These are phyloP conservation scores for Arachnomyces sp. DNA, from an alignment of 2,329 filamentous ascomycete species.

Conservation along the genomic window DNA sequence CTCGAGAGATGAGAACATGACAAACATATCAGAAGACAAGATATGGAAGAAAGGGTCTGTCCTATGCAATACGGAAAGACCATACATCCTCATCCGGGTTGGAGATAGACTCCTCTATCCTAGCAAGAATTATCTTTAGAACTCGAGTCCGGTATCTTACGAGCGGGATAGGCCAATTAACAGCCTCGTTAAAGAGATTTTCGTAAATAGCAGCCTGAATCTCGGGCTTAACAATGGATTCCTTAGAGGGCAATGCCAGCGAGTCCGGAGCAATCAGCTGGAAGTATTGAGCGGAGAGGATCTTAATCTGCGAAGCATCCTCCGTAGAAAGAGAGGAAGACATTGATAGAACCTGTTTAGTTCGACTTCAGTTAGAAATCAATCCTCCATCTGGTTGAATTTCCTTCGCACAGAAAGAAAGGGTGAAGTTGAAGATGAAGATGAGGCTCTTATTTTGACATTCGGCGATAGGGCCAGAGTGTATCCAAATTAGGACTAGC, in stretches of 20 bases:
- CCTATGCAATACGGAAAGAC: slow-evolving; percentile 11
- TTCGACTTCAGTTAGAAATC: no score
- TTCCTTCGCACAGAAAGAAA: slow-evolving; percentile 13
- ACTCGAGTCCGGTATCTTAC: slow-evolving; percentile 62
- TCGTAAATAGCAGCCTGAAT: slow-evolving; percentile 62
- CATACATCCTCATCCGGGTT: slow-evolving; percentile 82
- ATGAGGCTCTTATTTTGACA: background rate
- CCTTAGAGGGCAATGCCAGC: slow-evolving; percentile 56
- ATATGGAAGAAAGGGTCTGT: slow-evolving; percentile 8
- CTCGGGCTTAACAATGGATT: slow-evolving; percentile 50
- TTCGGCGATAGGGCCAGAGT: background rate
- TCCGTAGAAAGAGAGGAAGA: slow-evolving; percentile 6
- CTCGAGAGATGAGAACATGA: slow-evolving; percentile 14
- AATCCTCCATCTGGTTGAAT: no score
- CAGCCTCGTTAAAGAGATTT: slow-evolving; percentile 57
- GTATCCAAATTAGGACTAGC: slow-evolving; percentile 21
- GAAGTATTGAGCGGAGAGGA: slow-evolving; percentile 62
- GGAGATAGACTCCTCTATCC: slow-evolving; percentile 65
- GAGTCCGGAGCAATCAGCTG: slow-evolving; percentile 59
- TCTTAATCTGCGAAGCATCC: slow-evolving; percentile 25
- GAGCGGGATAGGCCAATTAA: slow-evolving; percentile 53
- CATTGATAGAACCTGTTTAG: slow-evolving; percentile 12
- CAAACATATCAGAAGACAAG: slow-evolving; percentile 10
- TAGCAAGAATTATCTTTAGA: slow-evolving; percentile 63
- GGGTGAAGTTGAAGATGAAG: background rate